Evolutionary conservation across 208 protist species (phyloP), one percentile per base, ranked within the genome.

Genomic region (Balamuthia mandrillaris): DNA sequence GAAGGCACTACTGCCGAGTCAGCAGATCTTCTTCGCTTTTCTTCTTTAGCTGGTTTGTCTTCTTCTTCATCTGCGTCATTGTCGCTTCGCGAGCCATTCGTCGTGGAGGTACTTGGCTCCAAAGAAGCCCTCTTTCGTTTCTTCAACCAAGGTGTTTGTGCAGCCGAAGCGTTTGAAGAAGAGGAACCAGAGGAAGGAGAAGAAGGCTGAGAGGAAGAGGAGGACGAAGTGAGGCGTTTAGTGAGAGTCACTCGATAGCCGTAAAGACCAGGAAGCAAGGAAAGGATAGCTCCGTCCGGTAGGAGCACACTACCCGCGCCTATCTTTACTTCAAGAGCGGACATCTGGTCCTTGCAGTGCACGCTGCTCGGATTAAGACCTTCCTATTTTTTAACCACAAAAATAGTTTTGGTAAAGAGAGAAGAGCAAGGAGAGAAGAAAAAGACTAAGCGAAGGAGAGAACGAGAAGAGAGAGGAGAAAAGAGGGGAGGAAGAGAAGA

Each of bases 361-460:
- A 83, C 9, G n/a, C 66, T 68, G 14, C 54, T 68, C 3, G 75
- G 75, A 29, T 83, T 83, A n/a, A 83, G 61, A 24, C 75, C 75
- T 7, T 52, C 24, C 75, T 83, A 9, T 4, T 6, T 10, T 1
- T 1, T 24, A 33, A 33, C 21, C 14, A 3, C 31, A 39, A 21
- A 14, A 14, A 27, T 5, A 16, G 27, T 27, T 47, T 10, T 10
- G 39, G 16, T 41, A 35, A 35, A 45, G 12, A n/a, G 4, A 21
- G 14, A 66, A 21, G 33, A 9, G 3, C 12, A 27, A 74, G 7
- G 21, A 74, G 7, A 60, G 21, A 79, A 29, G 21, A 60, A 9
- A 39, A 45, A 37, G 33, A 49, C 18, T 29, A 54, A n/a, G n/a
- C n/a, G n/a, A n/a, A n/a, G n/a, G n/a, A n/a, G n/a, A 33, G 6